Evolutionary conservation across 352 stramenopile genomes (phyloP), one percentile per base, ranked within the genome.

Genomic region (Blastocystis hominis): DNA sequence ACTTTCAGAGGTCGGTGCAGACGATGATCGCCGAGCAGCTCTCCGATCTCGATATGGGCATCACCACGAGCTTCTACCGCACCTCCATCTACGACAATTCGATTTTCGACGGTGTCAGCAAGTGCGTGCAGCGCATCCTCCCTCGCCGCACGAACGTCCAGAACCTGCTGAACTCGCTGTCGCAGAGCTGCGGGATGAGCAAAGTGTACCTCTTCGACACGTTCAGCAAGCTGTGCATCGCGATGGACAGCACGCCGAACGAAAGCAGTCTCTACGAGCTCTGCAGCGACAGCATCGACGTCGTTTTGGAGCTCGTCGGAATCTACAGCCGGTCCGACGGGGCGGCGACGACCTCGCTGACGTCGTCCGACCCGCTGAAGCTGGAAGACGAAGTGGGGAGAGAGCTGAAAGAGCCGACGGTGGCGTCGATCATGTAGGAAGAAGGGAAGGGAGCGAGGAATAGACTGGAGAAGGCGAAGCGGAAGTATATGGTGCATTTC

Each of bases 171-270:
- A 87, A 87, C 63, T 75, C 77, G 47, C 66, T 87, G 4, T 87
- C 56, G 15, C 77, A 87, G 55, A 87, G 77, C 42, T 78, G 77
- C 66, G 77, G 55, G 36, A 87, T 87, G 62, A 56, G 77, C n/a
- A 87, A 87, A 44, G 77, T 87, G 36, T 87, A 87, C 20, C 24
- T 87, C 3, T 87, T 87, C 42, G 77, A 87, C 55, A 87, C 77
- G 0, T 76, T 68, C 66, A 78, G 54, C 34, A 87, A 87, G 56
- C 53, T 87, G 47, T 87, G 77, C 50, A 78, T 87, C 34, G 77
- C 77, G 34, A 75, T 78, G 66, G 77, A 87, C 42, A 78, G 62
- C 53, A 59, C 77, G 20, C 77, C 77, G 2, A 87, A 78, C 30
- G 77, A 87, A 44, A 24, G 20, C 24, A 42, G 77, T 46, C 30